phyloP scores from a whole-genome alignment of 371 early-diverging fungal species.

The Mortierella sp. region DNA sequence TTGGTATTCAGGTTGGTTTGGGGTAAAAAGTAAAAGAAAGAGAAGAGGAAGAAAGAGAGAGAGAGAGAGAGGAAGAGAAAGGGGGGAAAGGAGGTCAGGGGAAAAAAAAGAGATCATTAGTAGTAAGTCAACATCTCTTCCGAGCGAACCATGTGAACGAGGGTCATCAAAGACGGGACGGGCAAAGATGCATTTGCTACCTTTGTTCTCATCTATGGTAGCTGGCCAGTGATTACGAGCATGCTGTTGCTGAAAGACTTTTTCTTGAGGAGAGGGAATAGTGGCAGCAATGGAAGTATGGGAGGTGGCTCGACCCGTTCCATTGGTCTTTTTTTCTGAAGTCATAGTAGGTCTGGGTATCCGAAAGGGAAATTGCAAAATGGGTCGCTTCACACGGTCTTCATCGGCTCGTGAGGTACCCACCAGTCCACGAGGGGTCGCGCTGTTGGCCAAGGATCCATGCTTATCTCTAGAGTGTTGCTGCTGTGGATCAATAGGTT shows the following conservation, averaged over 20 bases:
- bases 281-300: not conserved
- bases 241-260: not conserved
- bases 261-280: not conserved
- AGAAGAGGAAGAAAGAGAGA: not conserved
- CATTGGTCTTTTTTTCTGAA: too few species aligned
- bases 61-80: not conserved
- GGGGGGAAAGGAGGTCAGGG: not conserved
- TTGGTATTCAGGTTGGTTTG: slow-evolving; percentile 22
- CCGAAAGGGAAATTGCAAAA: slow-evolving; percentile 48
- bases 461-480: too few species aligned
- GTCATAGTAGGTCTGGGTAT: slow-evolving; percentile 32
- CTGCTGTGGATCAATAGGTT: too few species aligned
- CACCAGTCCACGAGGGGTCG: too few species aligned
- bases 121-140: too few species aligned
- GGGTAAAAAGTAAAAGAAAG: slow-evolving; percentile 33
- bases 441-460: too few species aligned
- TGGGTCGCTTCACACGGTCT: slow-evolving; percentile 22
- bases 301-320: not conserved
- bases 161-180: too few species aligned
- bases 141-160: too few species aligned
- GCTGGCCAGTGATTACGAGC: slow-evolving; percentile 4
- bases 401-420: not conserved
- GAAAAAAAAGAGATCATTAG: too few species aligned
- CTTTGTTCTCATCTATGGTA: slow-evolving; percentile 21
- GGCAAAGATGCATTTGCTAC: too few species aligned